Conservation (phyloP, 768 basidiomycete genomes). For the Rhizopogon roseolus region DNA sequence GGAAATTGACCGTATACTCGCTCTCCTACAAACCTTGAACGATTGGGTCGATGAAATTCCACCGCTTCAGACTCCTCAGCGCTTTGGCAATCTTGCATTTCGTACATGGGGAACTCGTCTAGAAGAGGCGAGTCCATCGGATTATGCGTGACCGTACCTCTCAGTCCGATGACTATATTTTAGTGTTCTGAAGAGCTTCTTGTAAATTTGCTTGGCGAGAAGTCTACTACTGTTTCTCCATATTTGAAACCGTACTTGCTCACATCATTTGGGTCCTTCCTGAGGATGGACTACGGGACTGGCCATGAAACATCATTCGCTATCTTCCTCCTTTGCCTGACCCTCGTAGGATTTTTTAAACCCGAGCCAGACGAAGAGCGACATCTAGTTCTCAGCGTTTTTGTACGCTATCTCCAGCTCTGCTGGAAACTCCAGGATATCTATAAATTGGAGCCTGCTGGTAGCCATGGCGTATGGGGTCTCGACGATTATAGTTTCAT, state of each 20-base stretch:
- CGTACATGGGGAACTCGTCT: slow-evolving; percentile 77
- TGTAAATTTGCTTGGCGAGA: slow-evolving; percentile 40
- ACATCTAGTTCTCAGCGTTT: slow-evolving; percentile 52
- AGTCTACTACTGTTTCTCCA: slow-evolving; percentile 42
- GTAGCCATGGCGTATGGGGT: slow-evolving; percentile 98
- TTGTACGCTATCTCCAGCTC: slow-evolving; percentile 72
- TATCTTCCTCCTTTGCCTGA: slow-evolving; percentile 68
- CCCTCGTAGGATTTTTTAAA: slow-evolving; percentile 62
- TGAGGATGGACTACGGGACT: slow-evolving; percentile 93
- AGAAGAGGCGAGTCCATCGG: slow-evolving; percentile 51
- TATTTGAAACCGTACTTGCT: slow-evolving; percentile 76
- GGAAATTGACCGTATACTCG: slow-evolving; percentile 45
- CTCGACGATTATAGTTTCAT: slow-evolving; percentile 90
- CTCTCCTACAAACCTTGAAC: slow-evolving; percentile 62
- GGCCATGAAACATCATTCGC: slow-evolving; percentile 93
- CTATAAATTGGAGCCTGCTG: slow-evolving; percentile 92
- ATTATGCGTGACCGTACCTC: background rate
- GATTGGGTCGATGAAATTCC: slow-evolving; percentile 82
- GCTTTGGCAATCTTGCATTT: slow-evolving; percentile 92
- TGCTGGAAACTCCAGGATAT: slow-evolving; percentile 85
- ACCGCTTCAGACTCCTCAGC: slow-evolving; percentile 64
- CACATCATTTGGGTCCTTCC: slow-evolving; percentile 84
- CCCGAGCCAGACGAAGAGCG: slow-evolving; percentile 61
- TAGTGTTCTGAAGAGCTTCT: slow-evolving; percentile 56
- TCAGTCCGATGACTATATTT: background rate